phyloP scores from a whole-genome alignment of 805 yeast species.

The Myxozyma neglecta region DNA sequence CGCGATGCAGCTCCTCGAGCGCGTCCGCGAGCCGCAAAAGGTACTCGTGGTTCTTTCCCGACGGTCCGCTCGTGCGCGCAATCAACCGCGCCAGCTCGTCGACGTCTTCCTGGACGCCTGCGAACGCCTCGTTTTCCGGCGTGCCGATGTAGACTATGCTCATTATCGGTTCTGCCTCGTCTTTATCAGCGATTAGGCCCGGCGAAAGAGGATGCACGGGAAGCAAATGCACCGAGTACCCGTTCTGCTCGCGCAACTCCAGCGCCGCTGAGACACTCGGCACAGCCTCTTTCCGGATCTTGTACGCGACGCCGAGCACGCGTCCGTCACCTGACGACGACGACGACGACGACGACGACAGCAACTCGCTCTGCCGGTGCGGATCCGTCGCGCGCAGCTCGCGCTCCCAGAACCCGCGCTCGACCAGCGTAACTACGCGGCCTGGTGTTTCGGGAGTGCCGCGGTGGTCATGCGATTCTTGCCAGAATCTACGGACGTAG shows the following conservation, averaged over 20 bases:
- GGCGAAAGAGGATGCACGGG: slow-evolving; percentile 46
- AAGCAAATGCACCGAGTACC: slow-evolving; percentile 70
- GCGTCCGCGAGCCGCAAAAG: slow-evolving; percentile 56
- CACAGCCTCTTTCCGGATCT: slow-evolving; percentile 66
- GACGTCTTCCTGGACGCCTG: slow-evolving; percentile 70
- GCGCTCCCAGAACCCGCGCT: slow-evolving; percentile 52
- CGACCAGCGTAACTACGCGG: slow-evolving; percentile 78
- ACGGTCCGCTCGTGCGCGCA: slow-evolving; percentile 62
- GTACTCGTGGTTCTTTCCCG: slow-evolving; percentile 79
- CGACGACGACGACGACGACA: too few species aligned
- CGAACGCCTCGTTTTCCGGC: slow-evolving; percentile 72
- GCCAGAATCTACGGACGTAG: slow-evolving; percentile 85
- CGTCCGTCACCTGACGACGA: slow-evolving; percentile 17
- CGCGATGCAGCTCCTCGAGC: slow-evolving; percentile 41
- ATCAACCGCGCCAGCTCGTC: slow-evolving; percentile 62
- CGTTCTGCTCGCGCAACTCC: slow-evolving; percentile 85
- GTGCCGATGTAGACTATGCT: slow-evolving; percentile 81
- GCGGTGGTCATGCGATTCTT: slow-evolving; percentile 77
- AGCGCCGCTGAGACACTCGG: slow-evolving; percentile 63
- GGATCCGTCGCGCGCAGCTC: slow-evolving; percentile 44
- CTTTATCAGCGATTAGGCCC: not conserved
- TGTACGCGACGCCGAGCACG: slow-evolving; percentile 75
- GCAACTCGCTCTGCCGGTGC: slow-evolving; percentile 39
- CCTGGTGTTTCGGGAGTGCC: slow-evolving; percentile 89
- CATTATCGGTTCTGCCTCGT: slow-evolving; percentile 39